Evolutionary conservation across 257 asterid genomes (phyloP).

Genomic region (Nicotiana otophora): DNA sequence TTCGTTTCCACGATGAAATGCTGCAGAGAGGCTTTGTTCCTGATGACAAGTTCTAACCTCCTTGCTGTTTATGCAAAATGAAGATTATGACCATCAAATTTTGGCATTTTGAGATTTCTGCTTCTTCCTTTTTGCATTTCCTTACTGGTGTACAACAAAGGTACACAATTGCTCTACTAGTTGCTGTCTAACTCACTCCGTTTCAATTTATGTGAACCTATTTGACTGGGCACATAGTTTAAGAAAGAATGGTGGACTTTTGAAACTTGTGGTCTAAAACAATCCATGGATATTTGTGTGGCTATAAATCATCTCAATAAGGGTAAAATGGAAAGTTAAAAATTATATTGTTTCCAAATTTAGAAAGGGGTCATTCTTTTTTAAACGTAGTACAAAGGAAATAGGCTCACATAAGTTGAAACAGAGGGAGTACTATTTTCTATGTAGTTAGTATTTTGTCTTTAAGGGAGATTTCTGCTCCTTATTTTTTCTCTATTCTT

Average conservation of each 20-base stretch:
- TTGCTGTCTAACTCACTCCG: neutral
- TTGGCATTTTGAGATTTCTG: neutral
- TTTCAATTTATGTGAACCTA: too few relatives aligned
- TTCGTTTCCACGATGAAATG: constrained; percentile 65
- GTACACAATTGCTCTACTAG: neutral
- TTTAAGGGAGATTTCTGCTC: neutral
- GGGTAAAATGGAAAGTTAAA: too few relatives aligned
- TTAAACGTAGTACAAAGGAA: too few relatives aligned
- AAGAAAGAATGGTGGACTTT: too few relatives aligned
- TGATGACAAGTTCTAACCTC: constrained; percentile 58
- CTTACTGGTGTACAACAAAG: neutral
- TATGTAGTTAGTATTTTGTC: neutral
- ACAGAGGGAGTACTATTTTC: neutral
- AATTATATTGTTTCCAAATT: too few relatives aligned
- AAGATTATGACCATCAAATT: neutral
- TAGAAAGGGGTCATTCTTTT: too few relatives aligned
- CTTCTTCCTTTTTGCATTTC: neutral
- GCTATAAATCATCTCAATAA: too few relatives aligned
- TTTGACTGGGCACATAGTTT: too few relatives aligned
- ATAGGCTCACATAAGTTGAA: too few relatives aligned
- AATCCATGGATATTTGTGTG: too few relatives aligned
- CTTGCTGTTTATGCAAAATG: constrained; percentile 1
- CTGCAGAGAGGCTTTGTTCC: constrained; percentile 62
- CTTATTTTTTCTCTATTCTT: neutral
- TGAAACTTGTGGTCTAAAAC: too few relatives aligned